Base-by-base conservation (phyloP, 768 basidiomycete species). In the Suillus tomentosus region DNA sequence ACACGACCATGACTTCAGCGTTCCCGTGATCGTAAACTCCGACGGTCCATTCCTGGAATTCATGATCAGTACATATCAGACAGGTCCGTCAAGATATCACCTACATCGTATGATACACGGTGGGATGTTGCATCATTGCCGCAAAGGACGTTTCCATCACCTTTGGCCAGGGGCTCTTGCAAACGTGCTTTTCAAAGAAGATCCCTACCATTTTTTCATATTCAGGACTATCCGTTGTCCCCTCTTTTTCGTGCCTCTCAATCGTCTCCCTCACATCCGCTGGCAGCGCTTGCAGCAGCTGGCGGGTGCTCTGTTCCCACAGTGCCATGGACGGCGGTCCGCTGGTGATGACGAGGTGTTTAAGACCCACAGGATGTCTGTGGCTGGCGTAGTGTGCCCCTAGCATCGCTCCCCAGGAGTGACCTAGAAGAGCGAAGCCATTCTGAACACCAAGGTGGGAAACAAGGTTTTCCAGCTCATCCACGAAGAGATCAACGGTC, bases 401-500 rank as follows among this genome's bases (percentile, higher is more conserved):
- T 10, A 85, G 74, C 68, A 82, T 82, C 1, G 80, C 82, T 17
- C 84, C 83, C 84, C 84, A 84, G 10, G 81, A 82, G 60, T 84
- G 83, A 0, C 85, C 84, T 1, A 81, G 65, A 7, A 85, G 67
- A 64, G 78, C 73, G 68, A 77, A 85, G 7, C 66, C 67, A n/a
- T 76, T 71, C n/a, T 73, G 37, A 56, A 84, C 77, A 1, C 70
- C 75, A 42, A 85, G 71, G 50, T 81, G 71, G 15, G 64, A 54
- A 27, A 84, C 31, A 22, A 85, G 65, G 63, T 82, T 83, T 48
- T 75, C 73, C n/a, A 86, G 79, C 73, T 86, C 82, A 34, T 78
- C 79, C 27, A 82, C 64, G 73, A 83, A 85, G 3, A 85, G 77
- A n/a, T 81, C 76, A 53, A 78, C 71, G 31, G 77, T 79, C 80